These are phyloP conservation scores for Fusarium virguliforme DNA, from an alignment of 2,329 filamentous ascomycete genomes.

Conservation along the genomic window DNA sequence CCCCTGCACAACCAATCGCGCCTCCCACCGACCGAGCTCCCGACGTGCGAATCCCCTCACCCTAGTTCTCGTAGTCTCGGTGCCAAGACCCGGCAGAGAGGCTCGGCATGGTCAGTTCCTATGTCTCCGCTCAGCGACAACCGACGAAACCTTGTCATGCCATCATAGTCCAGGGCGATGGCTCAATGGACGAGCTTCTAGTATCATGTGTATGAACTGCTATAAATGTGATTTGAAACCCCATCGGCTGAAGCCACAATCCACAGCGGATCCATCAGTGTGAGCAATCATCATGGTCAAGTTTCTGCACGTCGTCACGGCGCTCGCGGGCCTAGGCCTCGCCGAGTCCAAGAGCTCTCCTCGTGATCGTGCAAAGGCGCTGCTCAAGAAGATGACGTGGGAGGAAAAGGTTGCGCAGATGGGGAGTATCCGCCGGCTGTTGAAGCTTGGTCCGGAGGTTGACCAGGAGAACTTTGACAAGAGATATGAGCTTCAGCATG, in stretches of 20 bases:
- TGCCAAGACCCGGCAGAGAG: constrained; percentile 5
- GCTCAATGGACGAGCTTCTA: constrained; percentile 21
- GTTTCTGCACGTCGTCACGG: constrained; percentile 24
- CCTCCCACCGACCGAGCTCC: constrained; percentile 24
- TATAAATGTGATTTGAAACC: constrained; percentile 21
- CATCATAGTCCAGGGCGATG: constrained; percentile 34
- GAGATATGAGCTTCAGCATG: constrained; percentile 37
- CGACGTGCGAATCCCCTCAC: constrained; percentile 25
- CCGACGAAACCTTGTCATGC: constrained; percentile 34
- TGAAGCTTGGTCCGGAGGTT: constrained; percentile 28
- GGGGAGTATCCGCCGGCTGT: constrained; percentile 38
- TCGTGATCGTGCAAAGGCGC: constrained; percentile 30
- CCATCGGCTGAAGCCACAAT: neutral
- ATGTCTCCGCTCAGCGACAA: constrained; percentile 25
- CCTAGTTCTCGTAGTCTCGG: constrained; percentile 6
- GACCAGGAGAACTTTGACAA: constrained; percentile 41
- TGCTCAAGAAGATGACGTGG: constrained; percentile 41
- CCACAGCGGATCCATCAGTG: neutral
- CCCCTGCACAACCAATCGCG: constrained; percentile 20
- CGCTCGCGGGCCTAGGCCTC: constrained; percentile 26
- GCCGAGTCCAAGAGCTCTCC: constrained; percentile 24
- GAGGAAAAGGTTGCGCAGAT: constrained; percentile 45
- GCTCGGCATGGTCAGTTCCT: neutral
- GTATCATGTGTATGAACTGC: neutral
- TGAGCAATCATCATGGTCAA: constrained; percentile 22